Evolutionary conservation across 2,329 filamentous ascomycete genomes (phyloP), one percentile per base, ranked within the genome.

Genomic region (Talaromyces funiculosus): DNA sequence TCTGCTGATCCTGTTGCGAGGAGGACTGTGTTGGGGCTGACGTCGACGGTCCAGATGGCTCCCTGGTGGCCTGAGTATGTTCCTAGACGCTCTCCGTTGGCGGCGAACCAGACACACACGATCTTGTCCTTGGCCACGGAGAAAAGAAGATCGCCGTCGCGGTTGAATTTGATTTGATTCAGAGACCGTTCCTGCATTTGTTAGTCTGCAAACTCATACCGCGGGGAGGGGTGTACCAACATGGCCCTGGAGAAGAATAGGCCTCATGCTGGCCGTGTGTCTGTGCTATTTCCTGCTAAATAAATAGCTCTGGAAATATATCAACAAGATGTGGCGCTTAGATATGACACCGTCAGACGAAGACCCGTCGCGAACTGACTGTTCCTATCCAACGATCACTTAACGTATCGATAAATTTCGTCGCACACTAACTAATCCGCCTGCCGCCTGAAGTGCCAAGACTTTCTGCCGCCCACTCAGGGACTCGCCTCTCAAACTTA

Each of bases 11-110:
- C 94, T 64, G 90, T 95, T 73, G 93, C 94, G 73, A 97, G 88
- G 73, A 99, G 86, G 71, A 90, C 90, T 66, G 89, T 90, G 71
- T 92, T 92, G 66, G 93, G 92, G 80, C 96, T 90, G 73, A 96
- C 89, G 75, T 99, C 94, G 78, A 99, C 90, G 64, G 94, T 97
- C 94, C 94, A 99, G 81, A 99, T 90, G 71, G 94, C 93, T 80
- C 94, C 94, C 78, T 95, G 89, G 80, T 99, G 94, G 77, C 94
- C 94, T 75, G 90, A 88, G 82, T 97, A 99, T 70, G 93, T 94
- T 72, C 94, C 94, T 71, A 97, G 85, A 72, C 94, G 90, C 83
- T 99, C 94, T 80, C 94, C 94, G 78, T 99, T 99, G 81, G 95
- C 92, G 67, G 92, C 89, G 80, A 86, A 97, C 94, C 94, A 99